These are phyloP conservation scores for Afroboletus lepidellus DNA, from an alignment of 1,284 basidiomycete genomes.

Conservation along the genomic window DNA sequence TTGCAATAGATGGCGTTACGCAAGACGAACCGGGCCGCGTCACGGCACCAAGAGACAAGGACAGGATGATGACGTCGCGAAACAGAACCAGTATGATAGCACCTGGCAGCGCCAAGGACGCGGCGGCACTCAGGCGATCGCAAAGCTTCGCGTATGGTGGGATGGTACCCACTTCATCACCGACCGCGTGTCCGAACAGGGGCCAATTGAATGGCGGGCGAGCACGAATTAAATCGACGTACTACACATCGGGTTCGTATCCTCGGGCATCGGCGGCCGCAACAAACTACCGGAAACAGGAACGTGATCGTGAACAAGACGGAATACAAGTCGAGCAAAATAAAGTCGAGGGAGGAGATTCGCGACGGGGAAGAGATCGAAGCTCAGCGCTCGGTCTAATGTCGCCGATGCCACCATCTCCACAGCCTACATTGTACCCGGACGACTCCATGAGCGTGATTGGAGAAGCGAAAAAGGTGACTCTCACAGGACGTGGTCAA, in stretches of 20 bases:
- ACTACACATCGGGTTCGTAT: conserved; percentile 56
- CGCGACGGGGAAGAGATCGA: conserved; percentile 48
- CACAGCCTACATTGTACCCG: conserved; percentile 62
- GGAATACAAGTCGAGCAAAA: conserved; percentile 32
- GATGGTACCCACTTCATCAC: conserved; percentile 50
- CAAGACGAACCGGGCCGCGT: conserved; percentile 41
- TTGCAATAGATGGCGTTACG: conserved; percentile 44
- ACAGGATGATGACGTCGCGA: conserved; percentile 33
- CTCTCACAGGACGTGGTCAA: conserved; percentile 27
- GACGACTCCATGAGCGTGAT: conserved; percentile 69
- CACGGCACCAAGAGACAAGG: conserved; percentile 36
- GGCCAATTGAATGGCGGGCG: conserved; percentile 45
- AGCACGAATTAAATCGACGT: conserved; percentile 64
- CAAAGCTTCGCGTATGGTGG: conserved; percentile 53
- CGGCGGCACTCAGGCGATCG: conserved; percentile 33
- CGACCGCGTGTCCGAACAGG: conserved; percentile 11
- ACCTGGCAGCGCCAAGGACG: conserved; percentile 22
- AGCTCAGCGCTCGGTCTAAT: conserved; percentile 53
- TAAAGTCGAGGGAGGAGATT: conserved; percentile 39
- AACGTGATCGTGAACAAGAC: conserved; percentile 32
- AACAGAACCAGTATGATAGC: conserved; percentile 36
- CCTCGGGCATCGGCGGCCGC: conserved; percentile 49
- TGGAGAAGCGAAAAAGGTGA: conserved; percentile 37
- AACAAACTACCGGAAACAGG: conserved; percentile 35
- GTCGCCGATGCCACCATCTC: conserved; percentile 45